phyloP scores from a whole-genome alignment of 192 early-diverging fungal species.

The Funneliformis geosporum region DNA sequence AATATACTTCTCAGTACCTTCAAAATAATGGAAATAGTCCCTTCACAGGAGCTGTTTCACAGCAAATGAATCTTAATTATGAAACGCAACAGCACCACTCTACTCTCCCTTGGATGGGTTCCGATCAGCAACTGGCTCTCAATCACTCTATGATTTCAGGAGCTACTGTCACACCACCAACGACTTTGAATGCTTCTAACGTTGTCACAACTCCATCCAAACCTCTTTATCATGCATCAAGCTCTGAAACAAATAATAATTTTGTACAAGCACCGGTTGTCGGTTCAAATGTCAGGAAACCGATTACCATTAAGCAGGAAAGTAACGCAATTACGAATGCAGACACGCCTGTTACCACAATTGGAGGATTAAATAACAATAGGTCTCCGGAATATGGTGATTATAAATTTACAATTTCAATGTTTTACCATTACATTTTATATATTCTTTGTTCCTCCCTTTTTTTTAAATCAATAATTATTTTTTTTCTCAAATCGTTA shows the following conservation, averaged over 20 bases:
- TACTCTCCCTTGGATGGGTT: background rate
- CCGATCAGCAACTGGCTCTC: background rate
- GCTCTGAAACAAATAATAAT: background rate
- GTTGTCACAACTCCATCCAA: background rate
- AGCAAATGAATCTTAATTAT: background rate
- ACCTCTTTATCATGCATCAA: background rate
- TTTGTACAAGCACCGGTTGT: background rate
- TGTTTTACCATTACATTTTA: background rate
- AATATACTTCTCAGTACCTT: background rate
- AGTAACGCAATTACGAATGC: background rate
- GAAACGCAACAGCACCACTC: background rate
- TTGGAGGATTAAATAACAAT: background rate
- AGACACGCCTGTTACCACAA: background rate
- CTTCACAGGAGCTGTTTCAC: background rate
- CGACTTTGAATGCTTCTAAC: background rate
- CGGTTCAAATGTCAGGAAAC: background rate
- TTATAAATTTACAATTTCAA: background rate
- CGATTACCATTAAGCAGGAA: background rate
- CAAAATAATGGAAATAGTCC: background rate
- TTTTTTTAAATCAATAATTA: background rate
- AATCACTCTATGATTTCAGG: background rate
- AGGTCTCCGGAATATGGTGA: slow-evolving; percentile 14
- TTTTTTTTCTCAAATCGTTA: too few species aligned
- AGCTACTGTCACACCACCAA: background rate
- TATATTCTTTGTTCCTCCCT: background rate